These are phyloP conservation scores for Rhodotorula kratochvilovae DNA, from an alignment of 768 basidiomycete genomes.

Conservation along the genomic window DNA sequence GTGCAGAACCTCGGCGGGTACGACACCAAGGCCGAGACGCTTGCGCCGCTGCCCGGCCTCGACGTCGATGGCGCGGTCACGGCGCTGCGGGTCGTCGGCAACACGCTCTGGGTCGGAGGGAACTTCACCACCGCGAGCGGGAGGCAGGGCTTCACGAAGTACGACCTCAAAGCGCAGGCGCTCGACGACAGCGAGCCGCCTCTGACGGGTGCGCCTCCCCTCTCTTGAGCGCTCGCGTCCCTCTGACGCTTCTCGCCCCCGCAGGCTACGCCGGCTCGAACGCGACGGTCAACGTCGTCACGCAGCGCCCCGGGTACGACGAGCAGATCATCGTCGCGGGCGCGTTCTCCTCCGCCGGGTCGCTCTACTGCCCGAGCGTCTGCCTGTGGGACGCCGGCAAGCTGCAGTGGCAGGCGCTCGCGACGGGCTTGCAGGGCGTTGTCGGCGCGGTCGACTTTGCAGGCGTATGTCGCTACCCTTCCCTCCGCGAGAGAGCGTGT, in stretches of 20 bases:
- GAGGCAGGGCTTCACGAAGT: conserved; percentile 69
- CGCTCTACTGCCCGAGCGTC: conserved; percentile 66
- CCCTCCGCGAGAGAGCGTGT: background rate
- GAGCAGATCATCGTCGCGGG: conserved; percentile 75
- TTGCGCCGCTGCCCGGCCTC: conserved; percentile 59
- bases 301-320: conserved; percentile 58
- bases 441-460: conserved; percentile 72
- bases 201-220: conserved; percentile 53
- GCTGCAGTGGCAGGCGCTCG: conserved; percentile 77
- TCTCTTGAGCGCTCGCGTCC: background rate
- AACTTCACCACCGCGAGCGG: conserved; percentile 63
- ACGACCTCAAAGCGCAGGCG: conserved; percentile 62
- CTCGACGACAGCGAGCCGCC: conserved; percentile 64
- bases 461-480: conserved; percentile 58
- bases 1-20: conserved; percentile 55
- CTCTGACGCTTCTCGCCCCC: background rate
- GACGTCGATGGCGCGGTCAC: conserved; percentile 71
- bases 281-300: conserved; percentile 54
- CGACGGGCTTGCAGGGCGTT: conserved; percentile 74
- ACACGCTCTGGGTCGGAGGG: conserved; percentile 75
- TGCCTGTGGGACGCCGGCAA: conserved; percentile 66
- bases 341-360: conserved; percentile 75
- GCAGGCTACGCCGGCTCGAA: conserved; percentile 33
- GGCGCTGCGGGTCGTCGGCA: conserved; percentile 66
- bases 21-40: conserved; percentile 54